Evolutionary conservation across 768 basidiomycete species (phyloP).

Genomic region (Leccinum broughii): DNA sequence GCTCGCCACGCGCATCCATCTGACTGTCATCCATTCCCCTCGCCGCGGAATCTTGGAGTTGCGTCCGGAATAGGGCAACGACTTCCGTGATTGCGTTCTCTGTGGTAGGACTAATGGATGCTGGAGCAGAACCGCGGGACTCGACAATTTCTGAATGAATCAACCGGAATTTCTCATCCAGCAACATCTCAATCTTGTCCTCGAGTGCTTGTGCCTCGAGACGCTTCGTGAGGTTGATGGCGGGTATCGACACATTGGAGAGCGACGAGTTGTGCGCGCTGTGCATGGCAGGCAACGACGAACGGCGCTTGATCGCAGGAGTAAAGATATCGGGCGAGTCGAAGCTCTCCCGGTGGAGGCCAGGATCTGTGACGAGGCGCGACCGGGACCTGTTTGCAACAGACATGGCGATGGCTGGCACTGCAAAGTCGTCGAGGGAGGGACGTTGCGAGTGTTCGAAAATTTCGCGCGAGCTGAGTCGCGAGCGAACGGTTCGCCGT

Average conservation of each 20-base stretch:
- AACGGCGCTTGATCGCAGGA: slow-evolving; percentile 48
- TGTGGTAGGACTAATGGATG: slow-evolving; percentile 44
- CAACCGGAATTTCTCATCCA: slow-evolving; percentile 68
- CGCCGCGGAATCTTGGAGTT: slow-evolving; percentile 62
- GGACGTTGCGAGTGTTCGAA: slow-evolving; percentile 67
- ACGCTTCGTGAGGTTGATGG: slow-evolving; percentile 52
- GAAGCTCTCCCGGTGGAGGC: slow-evolving; percentile 32
- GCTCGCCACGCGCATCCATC: slow-evolving; percentile 71
- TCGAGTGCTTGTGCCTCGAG: slow-evolving; percentile 64
- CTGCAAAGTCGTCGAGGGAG: slow-evolving; percentile 75
- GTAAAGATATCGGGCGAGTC: slow-evolving; percentile 44
- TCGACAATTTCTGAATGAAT: slow-evolving; percentile 44
- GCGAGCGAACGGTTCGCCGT: slow-evolving; percentile 70
- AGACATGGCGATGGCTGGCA: slow-evolving; percentile 67
- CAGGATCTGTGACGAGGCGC: slow-evolving; percentile 61
- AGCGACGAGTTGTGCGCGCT: slow-evolving; percentile 45
- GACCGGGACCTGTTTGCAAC: slow-evolving; percentile 49
- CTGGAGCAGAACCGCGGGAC: slow-evolving; percentile 23
- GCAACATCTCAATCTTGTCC: slow-evolving; percentile 56
- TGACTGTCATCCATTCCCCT: slow-evolving; percentile 60
- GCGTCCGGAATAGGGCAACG: slow-evolving; percentile 63
- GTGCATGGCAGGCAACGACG: slow-evolving; percentile 58
- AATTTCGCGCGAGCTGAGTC: slow-evolving; percentile 71
- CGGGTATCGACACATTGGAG: slow-evolving; percentile 45
- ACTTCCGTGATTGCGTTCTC: slow-evolving; percentile 68